Evolutionary conservation across 805 yeast genomes (phyloP).

Genomic region (Hanseniaspora guilliermondii): DNA sequence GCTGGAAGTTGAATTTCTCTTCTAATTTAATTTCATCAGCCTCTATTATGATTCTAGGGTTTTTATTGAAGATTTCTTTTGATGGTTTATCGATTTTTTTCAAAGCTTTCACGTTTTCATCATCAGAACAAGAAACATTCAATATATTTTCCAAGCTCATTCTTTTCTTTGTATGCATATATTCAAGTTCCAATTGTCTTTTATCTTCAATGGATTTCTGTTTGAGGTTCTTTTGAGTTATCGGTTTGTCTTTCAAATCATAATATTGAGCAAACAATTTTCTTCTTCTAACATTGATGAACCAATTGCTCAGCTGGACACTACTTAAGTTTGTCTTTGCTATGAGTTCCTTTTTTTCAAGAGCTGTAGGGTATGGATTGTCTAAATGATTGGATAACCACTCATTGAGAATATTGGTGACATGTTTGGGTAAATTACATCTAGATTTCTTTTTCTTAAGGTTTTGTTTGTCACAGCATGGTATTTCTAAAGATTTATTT

Average conservation of each 20-base stretch:
- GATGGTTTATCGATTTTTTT: background rate
- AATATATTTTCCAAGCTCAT: conserved; percentile 8
- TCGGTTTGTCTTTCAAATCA: conserved; percentile 13
- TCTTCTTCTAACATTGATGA: conserved; percentile 73
- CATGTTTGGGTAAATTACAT: conserved; percentile 67
- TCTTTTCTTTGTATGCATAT: background rate
- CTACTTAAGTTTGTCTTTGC: conserved; percentile 63
- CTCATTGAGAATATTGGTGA: conserved; percentile 54
- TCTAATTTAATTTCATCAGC: conserved; percentile 18
- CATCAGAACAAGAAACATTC: background rate
- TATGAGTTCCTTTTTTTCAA: conserved; percentile 60
- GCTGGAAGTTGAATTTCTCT: conserved; percentile 21
- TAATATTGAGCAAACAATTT: conserved; percentile 36
- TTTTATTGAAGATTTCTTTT: background rate
- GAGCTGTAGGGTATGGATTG: conserved; percentile 75
- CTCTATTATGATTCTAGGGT: background rate
- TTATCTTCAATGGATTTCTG: background rate
- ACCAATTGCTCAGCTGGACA: conserved; percentile 78
- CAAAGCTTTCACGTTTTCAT: background rate
- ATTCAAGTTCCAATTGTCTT: background rate
- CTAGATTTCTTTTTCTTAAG: conserved; percentile 33
- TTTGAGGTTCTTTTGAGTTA: background rate
- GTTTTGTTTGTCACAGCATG: background rate
- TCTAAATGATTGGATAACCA: conserved; percentile 67
- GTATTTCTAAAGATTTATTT: background rate